Evolutionary conservation across 352 stramenopile genomes (phyloP), one percentile per base, ranked within the genome.

Genomic region (Phytopythium vexans): DNA sequence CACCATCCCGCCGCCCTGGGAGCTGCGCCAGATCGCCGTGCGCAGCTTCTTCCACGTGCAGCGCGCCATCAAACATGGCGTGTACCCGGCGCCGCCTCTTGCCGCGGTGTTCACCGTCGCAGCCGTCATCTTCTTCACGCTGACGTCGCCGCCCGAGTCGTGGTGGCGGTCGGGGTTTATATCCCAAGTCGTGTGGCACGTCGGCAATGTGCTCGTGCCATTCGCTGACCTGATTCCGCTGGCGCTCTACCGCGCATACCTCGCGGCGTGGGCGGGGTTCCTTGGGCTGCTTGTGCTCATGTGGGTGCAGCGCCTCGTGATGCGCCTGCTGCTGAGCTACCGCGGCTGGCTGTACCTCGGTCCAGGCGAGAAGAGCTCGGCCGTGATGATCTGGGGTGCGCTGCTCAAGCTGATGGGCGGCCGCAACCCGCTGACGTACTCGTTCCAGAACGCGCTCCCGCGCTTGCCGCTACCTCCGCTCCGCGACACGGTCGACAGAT

Each of bases 381-480:
- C 74, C 1, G 79, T 95, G 32, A 59, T 87, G 44, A 54, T 68
- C 32, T 97, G 89, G 89, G 82, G 66, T 4, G 77, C 68, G 3
- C 52, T 92, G 55, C 70, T 96, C 49, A 96, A 96, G 70, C 50
- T 96, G 8, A 69, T 96, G 27, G 71, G 80, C 45, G 86, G 83
- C n/a, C 65, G 56, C 38, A 88, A 89, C 53, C 86, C 85, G 15
- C 64, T 96, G 8, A 96, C 87, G 43, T 97, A 95, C 64, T 89
- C 81, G 51, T 97, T 94, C 59, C 96, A 99, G 65, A 70, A 83
- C 37, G 82, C 89, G 10, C 60, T 99, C 27, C 94, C 96, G 6
- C 76, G 82, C 10, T 75, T 98, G 38, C 96, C 96, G 8, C 71
- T 99, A 53, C 95, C 95, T 1, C 63, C 85, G 31, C 77, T 99